These are phyloP conservation scores for Stereum hirsutum DNA, from an alignment of 1,284 basidiomycete species.

Conservation along the genomic window DNA sequence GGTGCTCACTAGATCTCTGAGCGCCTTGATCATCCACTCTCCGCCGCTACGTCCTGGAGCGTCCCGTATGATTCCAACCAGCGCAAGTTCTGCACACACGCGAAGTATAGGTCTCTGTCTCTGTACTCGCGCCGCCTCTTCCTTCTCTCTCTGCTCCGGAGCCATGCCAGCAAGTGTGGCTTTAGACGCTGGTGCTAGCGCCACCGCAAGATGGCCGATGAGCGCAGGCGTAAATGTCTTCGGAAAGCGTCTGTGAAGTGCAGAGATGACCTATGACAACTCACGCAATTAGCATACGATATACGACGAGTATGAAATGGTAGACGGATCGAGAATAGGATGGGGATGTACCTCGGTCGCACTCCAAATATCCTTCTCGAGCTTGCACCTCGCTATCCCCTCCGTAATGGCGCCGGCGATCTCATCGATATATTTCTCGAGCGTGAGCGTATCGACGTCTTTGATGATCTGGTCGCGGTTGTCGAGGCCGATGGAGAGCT, in stretches of 20 bases:
- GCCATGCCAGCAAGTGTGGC: constrained; percentile 49
- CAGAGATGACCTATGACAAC: constrained; percentile 67
- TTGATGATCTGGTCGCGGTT: constrained; percentile 83
- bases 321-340: not conserved
- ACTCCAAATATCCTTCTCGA: constrained; percentile 83
- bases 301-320: constrained; percentile 1
- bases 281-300: constrained; percentile 7
- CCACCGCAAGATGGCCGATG: constrained; percentile 51
- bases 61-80: constrained; percentile 77
- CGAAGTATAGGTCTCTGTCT: constrained; percentile 84
- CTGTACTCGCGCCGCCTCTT: constrained; percentile 73
- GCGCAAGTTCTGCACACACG: constrained; percentile 82
- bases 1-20: constrained; percentile 70
- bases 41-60: constrained; percentile 61
- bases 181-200: constrained; percentile 59
- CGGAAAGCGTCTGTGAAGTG: constrained; percentile 84
- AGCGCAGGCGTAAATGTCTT: constrained; percentile 71
- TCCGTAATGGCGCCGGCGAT: constrained; percentile 83
- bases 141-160: constrained; percentile 87
- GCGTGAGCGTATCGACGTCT: constrained; percentile 81
- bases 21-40: constrained; percentile 77
- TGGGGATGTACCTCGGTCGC: constrained; percentile 72
- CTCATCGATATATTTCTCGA: constrained; percentile 97
- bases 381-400: constrained; percentile 80
- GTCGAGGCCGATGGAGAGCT: constrained; percentile 71